phyloP scores from a whole-genome alignment of 805 yeast genomes.

The Starmerella sirachaensis region DNA sequence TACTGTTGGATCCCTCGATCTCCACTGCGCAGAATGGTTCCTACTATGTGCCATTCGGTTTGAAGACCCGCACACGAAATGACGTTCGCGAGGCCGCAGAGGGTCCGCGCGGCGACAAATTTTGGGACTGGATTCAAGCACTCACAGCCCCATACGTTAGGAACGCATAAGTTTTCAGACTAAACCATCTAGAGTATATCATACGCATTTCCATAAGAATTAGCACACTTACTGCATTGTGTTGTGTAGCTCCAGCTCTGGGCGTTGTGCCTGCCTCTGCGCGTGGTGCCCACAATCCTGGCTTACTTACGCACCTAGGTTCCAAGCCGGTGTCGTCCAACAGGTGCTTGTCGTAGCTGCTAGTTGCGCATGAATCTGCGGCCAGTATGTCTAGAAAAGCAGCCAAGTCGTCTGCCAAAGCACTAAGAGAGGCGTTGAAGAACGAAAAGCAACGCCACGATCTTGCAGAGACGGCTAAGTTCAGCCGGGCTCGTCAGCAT shows the following conservation, averaged over 20 bases:
- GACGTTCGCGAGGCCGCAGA: slow-evolving; percentile 30
- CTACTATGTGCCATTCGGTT: slow-evolving; percentile 36
- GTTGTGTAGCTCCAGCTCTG: too few species aligned
- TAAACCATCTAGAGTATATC: too few species aligned
- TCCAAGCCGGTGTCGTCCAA: too few species aligned
- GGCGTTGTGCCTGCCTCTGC: too few species aligned
- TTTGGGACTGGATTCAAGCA: slow-evolving; percentile 29
- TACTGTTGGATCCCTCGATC: slow-evolving; percentile 31
- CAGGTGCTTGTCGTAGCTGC: too few species aligned
- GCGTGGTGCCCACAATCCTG: too few species aligned
- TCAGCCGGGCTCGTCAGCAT: not conserved
- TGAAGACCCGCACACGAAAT: slow-evolving; percentile 28
- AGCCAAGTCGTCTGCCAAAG: slow-evolving; percentile 5
- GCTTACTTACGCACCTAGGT: too few species aligned
- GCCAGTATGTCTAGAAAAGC: too few species aligned
- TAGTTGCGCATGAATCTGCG: too few species aligned
- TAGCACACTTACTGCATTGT: too few species aligned
- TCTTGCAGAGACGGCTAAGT: not conserved
- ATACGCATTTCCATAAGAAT: too few species aligned
- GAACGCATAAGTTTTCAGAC: too few species aligned
- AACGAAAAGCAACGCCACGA: slow-evolving; percentile 12
- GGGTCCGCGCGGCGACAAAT: slow-evolving; percentile 29
- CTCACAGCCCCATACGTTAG: not conserved
- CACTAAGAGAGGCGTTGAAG: slow-evolving; percentile 11
- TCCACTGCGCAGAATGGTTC: slow-evolving; percentile 28